phyloP scores from a whole-genome alignment of 768 basidiomycete genomes.

The Cubamyces sp. region DNA sequence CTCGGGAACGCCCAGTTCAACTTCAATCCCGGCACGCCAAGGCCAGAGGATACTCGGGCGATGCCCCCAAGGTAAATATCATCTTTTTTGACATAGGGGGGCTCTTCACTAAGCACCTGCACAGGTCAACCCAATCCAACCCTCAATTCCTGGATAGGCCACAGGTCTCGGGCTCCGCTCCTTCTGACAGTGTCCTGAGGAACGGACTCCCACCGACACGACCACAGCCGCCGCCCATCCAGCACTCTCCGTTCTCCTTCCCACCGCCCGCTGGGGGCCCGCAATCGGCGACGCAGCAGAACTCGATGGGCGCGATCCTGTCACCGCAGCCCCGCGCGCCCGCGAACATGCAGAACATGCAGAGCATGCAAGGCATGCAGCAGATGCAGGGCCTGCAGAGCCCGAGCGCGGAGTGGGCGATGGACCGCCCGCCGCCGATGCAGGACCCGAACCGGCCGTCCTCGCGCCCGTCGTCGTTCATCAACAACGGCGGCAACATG shows the following conservation, averaged over 20 bases:
- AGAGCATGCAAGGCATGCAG: slow-evolving; percentile 23
- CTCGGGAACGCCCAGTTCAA: slow-evolving; percentile 43
- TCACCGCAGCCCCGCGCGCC: slow-evolving; percentile 44
- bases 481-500: slow-evolving; percentile 6
- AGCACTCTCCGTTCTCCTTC: slow-evolving; percentile 50
- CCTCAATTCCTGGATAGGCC: slow-evolving; percentile 50
- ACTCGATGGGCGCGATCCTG: slow-evolving; percentile 47
- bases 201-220: slow-evolving; percentile 38
- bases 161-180: slow-evolving; percentile 43
- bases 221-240: slow-evolving; percentile 43
- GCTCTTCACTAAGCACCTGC: slow-evolving; percentile 16
- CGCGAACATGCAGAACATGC: slow-evolving; percentile 25
- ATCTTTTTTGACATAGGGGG: background rate
- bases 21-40: slow-evolving; percentile 39
- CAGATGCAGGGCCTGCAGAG: slow-evolving; percentile 23
- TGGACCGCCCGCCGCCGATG: slow-evolving; percentile 30
- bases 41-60: slow-evolving; percentile 29
- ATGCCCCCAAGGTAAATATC: slow-evolving; percentile 30
- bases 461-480: slow-evolving; percentile 34
- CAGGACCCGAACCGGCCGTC: slow-evolving; percentile 33
- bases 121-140: slow-evolving; percentile 39
- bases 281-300: slow-evolving; percentile 48
- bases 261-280: slow-evolving; percentile 44
- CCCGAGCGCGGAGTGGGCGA: slow-evolving; percentile 26
- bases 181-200: slow-evolving; percentile 40